A percentile compares a stretch with the other conserved stretches of the same genome.
These are phyloP conservation scores for Leersia perrieri DNA, from an alignment of 176 grass and related monocot genomes.

Conservation along the genomic window DNA sequence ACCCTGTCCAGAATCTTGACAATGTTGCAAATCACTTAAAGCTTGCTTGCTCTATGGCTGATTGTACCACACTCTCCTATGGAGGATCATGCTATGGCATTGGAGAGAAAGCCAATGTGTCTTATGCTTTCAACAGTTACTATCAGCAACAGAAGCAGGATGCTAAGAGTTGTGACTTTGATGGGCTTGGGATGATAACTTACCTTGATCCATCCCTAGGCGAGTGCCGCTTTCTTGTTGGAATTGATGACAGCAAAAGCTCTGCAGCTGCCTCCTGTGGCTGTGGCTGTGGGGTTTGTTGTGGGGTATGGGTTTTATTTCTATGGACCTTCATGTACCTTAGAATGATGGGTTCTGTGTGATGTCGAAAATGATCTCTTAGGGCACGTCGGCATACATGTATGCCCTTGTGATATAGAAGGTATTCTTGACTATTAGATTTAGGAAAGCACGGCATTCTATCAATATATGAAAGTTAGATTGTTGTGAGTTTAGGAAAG, in stretches of 20 bases:
- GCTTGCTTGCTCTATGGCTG: constrained; percentile 70
- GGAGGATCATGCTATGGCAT: constrained; percentile 88
- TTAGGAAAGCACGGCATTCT: background rate
- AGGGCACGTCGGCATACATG: background rate
- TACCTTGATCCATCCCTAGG: constrained; percentile 81
- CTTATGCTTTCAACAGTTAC: constrained; percentile 97
- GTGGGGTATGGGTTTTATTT: constrained; percentile 46
- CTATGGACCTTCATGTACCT: constrained; percentile 70
- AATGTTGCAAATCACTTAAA: constrained; percentile 65
- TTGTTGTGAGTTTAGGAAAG: background rate
- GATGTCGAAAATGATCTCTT: constrained; percentile 22
- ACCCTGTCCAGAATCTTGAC: constrained; percentile 49
- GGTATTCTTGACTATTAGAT: constrained; percentile 21
- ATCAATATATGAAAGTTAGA: constrained; percentile 3
- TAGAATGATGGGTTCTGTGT: constrained; percentile 46
- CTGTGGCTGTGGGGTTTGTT: constrained; percentile 37
- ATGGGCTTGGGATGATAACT: constrained; percentile 73
- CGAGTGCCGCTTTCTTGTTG: constrained; percentile 84
- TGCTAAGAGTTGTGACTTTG: constrained; percentile 74
- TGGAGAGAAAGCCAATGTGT: constrained; percentile 76
- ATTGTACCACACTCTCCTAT: constrained; percentile 75
- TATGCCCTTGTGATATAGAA: constrained; percentile 18
- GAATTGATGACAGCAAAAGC: constrained; percentile 55
- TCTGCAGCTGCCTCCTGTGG: constrained; percentile 32
- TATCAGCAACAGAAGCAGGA: constrained; percentile 93